Conservation (phyloP, 2,329 filamentous ascomycete species). For the Penicillium concentricum region DNA sequence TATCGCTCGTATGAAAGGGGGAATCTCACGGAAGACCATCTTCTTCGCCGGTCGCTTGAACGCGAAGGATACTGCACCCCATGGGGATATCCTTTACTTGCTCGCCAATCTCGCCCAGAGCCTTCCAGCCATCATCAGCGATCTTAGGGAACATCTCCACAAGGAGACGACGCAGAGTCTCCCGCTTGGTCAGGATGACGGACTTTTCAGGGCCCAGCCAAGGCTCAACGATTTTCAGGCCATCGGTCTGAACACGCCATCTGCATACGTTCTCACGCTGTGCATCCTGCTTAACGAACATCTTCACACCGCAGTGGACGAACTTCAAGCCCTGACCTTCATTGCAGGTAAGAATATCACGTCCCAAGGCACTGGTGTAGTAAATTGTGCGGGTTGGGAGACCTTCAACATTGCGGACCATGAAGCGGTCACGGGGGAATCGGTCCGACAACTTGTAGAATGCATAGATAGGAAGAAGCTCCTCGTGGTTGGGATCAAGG, state of each 20-base stretch:
- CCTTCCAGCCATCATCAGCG: constrained; percentile 68
- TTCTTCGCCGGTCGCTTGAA: constrained; percentile 69
- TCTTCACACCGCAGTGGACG: constrained; percentile 94
- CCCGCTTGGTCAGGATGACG: constrained; percentile 70
- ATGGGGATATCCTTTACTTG: constrained; percentile 74
- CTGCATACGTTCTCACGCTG: constrained; percentile 82
- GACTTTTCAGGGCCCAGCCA: constrained; percentile 80
- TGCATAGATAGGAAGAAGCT: constrained; percentile 71
- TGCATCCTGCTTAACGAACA: constrained; percentile 97
- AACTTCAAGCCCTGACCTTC: constrained; percentile 92
- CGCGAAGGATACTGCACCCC: constrained; percentile 86
- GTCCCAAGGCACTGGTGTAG: constrained; percentile 82
- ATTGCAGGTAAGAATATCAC: constrained; percentile 81
- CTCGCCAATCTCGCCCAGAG: constrained; percentile 84
- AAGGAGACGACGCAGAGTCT: constrained; percentile 77
- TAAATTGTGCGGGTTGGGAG: constrained; percentile 93
- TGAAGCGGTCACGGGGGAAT: constrained; percentile 88
- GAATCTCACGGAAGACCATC: constrained; percentile 55
- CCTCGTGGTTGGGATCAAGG: constrained; percentile 69
- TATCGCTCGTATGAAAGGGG: neutral
- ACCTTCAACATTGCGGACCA: constrained; percentile 90
- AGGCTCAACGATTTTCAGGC: constrained; percentile 83
- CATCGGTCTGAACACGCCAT: constrained; percentile 95
- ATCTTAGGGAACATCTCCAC: constrained; percentile 97
- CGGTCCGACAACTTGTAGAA: constrained; percentile 83